Conservation (phyloP, 2,329 filamentous ascomycete species). For the Pseudocercospora macadamiae region DNA sequence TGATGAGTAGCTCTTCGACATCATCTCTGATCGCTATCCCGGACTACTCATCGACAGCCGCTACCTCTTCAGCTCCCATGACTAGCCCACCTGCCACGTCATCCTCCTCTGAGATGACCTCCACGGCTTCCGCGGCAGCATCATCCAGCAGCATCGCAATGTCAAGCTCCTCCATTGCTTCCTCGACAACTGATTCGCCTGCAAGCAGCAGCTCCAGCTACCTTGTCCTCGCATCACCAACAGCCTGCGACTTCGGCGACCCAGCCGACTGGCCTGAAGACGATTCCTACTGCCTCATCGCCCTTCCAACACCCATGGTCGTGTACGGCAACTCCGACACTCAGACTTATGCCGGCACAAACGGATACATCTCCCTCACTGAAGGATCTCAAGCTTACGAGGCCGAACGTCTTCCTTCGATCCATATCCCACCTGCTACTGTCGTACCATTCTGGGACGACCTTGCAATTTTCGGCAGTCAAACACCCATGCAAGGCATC, state of each 20-base stretch:
- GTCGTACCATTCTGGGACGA: constrained; percentile 40
- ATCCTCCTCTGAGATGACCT: no score
- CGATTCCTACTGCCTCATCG: constrained; percentile 39
- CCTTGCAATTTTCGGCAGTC: constrained; percentile 30
- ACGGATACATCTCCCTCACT: constrained; percentile 37
- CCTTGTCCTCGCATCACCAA: constrained; percentile 35
- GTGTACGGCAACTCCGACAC: constrained; percentile 29
- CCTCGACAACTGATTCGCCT: no score
- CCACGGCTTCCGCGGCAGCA: no score
- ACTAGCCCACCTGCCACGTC: no score
- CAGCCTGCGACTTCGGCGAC: constrained; percentile 37
- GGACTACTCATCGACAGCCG: no score
- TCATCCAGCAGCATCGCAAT: no score
- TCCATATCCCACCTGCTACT: constrained; percentile 32
- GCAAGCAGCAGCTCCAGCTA: constrained; percentile 20
- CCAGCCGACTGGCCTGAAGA: constrained; percentile 34
- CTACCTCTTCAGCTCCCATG: no score
- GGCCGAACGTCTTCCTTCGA: constrained; percentile 27
- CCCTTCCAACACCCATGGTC: constrained; percentile 34
- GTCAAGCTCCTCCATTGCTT: no score
- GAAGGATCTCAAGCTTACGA: constrained; percentile 34
- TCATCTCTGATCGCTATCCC: no score
- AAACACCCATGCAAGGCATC: constrained; percentile 33
- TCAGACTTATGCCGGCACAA: constrained; percentile 33
- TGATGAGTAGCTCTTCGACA: neutral